Evolutionary conservation across 2,329 filamentous ascomycete species (phyloP).

Genomic region (Cercospora berteroae): DNA sequence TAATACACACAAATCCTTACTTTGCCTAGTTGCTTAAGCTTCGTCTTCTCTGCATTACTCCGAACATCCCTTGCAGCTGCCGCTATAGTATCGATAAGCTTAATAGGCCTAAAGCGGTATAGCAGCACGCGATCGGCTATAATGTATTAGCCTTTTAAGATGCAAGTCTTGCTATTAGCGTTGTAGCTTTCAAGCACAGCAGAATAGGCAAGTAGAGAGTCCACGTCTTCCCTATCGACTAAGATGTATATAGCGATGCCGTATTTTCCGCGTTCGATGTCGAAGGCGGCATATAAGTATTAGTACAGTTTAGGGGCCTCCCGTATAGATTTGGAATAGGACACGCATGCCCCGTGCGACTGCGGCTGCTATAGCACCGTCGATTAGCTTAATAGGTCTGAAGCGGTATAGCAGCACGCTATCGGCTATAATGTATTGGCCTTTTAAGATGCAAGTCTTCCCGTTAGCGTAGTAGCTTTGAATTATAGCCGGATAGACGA

Average conservation of each 20-base stretch:
- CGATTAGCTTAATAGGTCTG: not conserved
- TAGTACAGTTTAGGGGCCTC: too few species aligned
- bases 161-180: constrained; percentile 2
- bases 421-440: not conserved
- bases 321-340: too few species aligned
- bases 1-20: too few species aligned
- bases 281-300: not conserved
- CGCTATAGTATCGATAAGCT: not conserved
- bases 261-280: not conserved
- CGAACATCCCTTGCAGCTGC: not conserved
- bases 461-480: not conserved
- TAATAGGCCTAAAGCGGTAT: constrained; percentile 8
- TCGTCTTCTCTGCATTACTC: not conserved
- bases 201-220: not conserved
- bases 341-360: too few species aligned
- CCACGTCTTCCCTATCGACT: constrained; percentile 2
- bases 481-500: not conserved
- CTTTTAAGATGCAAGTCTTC: constrained; percentile 5
- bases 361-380: not conserved
- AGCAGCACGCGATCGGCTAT: not conserved
- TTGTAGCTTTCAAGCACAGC: not conserved
- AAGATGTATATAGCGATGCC: not conserved
- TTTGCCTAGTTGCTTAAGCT: not conserved
- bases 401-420: constrained; percentile 15
- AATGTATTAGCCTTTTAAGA: constrained; percentile 10